A percentile compares a stretch with the other conserved stretches of the same genome.
These are phyloP conservation scores for Colletotrichum chlorophyti DNA, from an alignment of 2,329 filamentous ascomycete species.

Conservation along the genomic window DNA sequence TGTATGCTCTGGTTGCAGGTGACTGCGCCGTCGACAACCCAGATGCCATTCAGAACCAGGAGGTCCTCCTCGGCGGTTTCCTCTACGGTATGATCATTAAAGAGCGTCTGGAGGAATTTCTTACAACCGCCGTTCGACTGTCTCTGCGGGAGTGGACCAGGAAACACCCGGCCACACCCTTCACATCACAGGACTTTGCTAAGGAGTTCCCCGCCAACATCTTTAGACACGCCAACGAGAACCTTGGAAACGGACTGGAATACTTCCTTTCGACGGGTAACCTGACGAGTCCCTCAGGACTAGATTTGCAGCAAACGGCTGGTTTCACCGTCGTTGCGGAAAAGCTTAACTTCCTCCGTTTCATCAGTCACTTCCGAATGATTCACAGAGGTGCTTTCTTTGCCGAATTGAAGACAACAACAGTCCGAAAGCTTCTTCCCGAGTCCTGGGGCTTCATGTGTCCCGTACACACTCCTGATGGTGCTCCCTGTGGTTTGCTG, in stretches of 20 bases:
- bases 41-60: constrained; percentile 95
- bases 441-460: constrained; percentile 99
- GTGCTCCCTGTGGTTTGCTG: constrained; percentile 89
- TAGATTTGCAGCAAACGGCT: constrained; percentile 93
- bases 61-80: constrained; percentile 91
- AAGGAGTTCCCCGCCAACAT: constrained; percentile 82
- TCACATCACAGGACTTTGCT: constrained; percentile 78
- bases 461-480: constrained; percentile 96
- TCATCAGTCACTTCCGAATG: constrained; percentile 99
- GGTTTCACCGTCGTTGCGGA: constrained; percentile 97
- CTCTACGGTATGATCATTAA: constrained; percentile 96
- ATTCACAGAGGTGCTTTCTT: constrained; percentile 99
- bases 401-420: constrained; percentile 95
- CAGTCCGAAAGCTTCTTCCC: constrained; percentile 91
- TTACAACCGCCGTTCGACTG: constrained; percentile 61
- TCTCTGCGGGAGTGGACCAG: constrained; percentile 65
- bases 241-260: constrained; percentile 84
- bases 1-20: constrained; percentile 90
- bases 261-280: constrained; percentile 98
- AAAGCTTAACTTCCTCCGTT: constrained; percentile 98
- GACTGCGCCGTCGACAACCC: constrained; percentile 95
- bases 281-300: constrained; percentile 84
- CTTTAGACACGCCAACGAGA: constrained; percentile 83
- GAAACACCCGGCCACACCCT: constrained; percentile 68
- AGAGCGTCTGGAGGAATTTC: constrained; percentile 89